Evolutionary conservation across 2,329 filamentous ascomycete species (phyloP).

Genomic region (Didymella lethalis): DNA sequence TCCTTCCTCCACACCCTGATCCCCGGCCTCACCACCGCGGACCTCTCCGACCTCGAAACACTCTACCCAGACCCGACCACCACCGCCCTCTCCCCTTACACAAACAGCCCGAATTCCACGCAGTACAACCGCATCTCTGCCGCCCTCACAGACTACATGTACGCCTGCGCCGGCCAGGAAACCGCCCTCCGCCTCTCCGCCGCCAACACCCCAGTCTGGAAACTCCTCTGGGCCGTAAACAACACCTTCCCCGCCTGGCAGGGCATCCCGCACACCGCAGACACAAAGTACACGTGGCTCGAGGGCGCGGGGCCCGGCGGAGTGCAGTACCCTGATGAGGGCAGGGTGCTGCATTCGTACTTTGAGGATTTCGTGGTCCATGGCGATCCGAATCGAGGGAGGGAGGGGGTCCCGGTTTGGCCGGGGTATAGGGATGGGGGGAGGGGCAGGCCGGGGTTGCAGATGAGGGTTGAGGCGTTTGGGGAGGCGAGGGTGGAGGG

Average conservation of each 20-base stretch:
- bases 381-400: slow-evolving; percentile 49
- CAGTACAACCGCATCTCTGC: slow-evolving; percentile 56
- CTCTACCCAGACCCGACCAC: slow-evolving; percentile 38
- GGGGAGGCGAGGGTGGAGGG: slow-evolving; percentile 37
- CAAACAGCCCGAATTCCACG: slow-evolving; percentile 53
- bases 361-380: slow-evolving; percentile 54
- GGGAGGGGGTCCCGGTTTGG: slow-evolving; percentile 46
- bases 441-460: slow-evolving; percentile 26
- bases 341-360: slow-evolving; percentile 49
- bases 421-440: slow-evolving; percentile 46
- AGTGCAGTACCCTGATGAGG: slow-evolving; percentile 51
- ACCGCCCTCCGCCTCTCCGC: slow-evolving; percentile 52
- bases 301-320: slow-evolving; percentile 59
- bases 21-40: slow-evolving; percentile 26
- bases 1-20: slow-evolving; percentile 36
- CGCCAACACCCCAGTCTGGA: slow-evolving; percentile 42
- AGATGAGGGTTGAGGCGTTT: slow-evolving; percentile 37
- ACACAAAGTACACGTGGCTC: slow-evolving; percentile 55
- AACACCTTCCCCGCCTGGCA: slow-evolving; percentile 34
- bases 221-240: slow-evolving; percentile 31
- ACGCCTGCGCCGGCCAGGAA: slow-evolving; percentile 57
- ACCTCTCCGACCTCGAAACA: slow-evolving; percentile 30
- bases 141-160: slow-evolving; percentile 55
- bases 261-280: slow-evolving; percentile 36
- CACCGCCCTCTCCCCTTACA: slow-evolving; percentile 41